phyloP scores from a whole-genome alignment of 1,284 basidiomycete genomes.

The Malassezia japonica region DNA sequence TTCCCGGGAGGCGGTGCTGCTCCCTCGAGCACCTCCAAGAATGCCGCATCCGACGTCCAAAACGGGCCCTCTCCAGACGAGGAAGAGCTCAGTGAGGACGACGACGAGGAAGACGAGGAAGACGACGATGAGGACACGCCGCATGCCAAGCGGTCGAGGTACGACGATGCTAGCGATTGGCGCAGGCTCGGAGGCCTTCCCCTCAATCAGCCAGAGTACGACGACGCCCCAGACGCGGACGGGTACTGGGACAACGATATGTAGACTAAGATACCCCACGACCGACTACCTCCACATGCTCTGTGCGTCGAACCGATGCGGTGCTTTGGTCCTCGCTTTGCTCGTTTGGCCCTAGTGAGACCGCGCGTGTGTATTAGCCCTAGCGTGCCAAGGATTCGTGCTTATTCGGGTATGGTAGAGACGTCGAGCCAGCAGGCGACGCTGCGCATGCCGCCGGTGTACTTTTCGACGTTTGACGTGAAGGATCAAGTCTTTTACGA shows the following conservation, averaged over 20 bases:
- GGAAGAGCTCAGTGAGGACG: conserved; percentile 15
- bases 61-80: conserved; percentile 15
- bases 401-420: no score
- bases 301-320: no score
- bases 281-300: background rate
- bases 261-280: conserved; percentile 1
- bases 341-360: no score
- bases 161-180: conserved; percentile 9
- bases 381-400: no score
- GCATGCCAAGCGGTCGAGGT: conserved; percentile 17
- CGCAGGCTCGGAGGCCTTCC: background rate
- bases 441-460: no score
- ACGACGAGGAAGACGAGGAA: conserved; percentile 19
- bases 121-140: conserved; percentile 12
- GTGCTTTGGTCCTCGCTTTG: no score
- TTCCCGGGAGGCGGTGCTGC: conserved; percentile 21
- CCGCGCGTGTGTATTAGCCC: no score
- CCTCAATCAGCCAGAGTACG: background rate
- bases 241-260: background rate
- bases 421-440: no score
- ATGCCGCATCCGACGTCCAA: background rate
- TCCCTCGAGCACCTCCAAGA: background rate
- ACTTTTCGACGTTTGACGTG: conserved; percentile 30
- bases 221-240: background rate
- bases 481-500: conserved; percentile 28